Evolutionary conservation across 1,284 basidiomycete genomes (phyloP).

Genomic region (Inonotus obliquus): DNA sequence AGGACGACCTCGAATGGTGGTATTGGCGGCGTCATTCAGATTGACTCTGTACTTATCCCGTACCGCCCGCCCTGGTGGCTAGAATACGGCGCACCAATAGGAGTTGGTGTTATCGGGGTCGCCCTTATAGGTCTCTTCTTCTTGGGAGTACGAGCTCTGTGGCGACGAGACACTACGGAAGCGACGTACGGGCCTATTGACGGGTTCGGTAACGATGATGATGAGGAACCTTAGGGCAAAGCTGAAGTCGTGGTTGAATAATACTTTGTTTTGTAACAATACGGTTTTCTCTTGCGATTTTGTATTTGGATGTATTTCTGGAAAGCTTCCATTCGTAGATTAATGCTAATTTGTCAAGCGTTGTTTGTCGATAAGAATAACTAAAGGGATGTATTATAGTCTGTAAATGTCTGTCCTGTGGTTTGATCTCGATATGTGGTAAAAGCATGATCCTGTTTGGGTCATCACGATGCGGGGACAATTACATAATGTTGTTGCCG

Average conservation of each 20-base stretch:
- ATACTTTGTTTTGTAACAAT: background rate
- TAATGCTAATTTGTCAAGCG: background rate
- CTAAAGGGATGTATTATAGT: too few species aligned
- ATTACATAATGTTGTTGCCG: too few species aligned
- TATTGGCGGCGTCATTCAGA: slow-evolving; percentile 82
- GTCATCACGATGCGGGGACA: too few species aligned
- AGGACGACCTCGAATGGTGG: slow-evolving; percentile 68
- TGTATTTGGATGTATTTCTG: background rate
- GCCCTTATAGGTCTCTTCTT: slow-evolving; percentile 66
- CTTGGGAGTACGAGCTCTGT: slow-evolving; percentile 57
- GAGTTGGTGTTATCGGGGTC: slow-evolving; percentile 53
- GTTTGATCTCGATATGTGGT: too few species aligned
- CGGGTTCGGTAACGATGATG: slow-evolving; percentile 64
- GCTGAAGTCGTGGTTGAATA: too few species aligned
- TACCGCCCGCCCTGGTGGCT: slow-evolving; percentile 84
- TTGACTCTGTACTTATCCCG: slow-evolving; percentile 81
- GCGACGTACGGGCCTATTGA: slow-evolving; percentile 82
- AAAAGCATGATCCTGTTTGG: too few species aligned
- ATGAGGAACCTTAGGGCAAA: slow-evolving; percentile 22
- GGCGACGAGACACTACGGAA: slow-evolving; percentile 69
- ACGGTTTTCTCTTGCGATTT: background rate
- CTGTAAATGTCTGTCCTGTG: too few species aligned
- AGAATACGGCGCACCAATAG: slow-evolving; percentile 58
- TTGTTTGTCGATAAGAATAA: too few species aligned
- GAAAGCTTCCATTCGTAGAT: too few species aligned